These are phyloP conservation scores for Selaginella tamariscina DNA, from an alignment of 75 land plant genomes.

Conservation along the genomic window DNA sequence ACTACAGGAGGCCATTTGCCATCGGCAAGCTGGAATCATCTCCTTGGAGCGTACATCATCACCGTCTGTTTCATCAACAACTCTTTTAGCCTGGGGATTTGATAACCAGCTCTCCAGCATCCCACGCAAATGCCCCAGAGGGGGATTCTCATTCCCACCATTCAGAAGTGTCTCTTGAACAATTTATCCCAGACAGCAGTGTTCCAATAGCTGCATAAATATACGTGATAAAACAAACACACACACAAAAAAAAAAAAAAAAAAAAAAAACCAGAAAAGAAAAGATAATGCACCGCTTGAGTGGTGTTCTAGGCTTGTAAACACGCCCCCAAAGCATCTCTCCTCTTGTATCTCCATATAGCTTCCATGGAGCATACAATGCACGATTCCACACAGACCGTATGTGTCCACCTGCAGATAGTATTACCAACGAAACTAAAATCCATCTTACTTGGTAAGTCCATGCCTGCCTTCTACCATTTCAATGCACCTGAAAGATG, in stretches of 20 bases:
- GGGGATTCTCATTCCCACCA: slow-evolving; percentile 27
- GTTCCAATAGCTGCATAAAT: slow-evolving; percentile 96
- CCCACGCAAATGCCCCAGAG: slow-evolving; percentile 29
- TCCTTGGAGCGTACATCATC: slow-evolving; percentile 27
- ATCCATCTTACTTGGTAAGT: slow-evolving; percentile 63
- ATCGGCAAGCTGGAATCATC: no score
- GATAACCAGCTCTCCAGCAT: slow-evolving; percentile 53
- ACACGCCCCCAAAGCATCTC: slow-evolving; percentile 26
- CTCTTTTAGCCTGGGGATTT: slow-evolving; percentile 47
- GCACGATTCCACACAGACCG: slow-evolving; percentile 77
- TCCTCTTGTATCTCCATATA: slow-evolving; percentile 70
- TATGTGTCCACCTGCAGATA: slow-evolving; percentile 69
- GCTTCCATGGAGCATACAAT: slow-evolving; percentile 74
- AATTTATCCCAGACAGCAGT: slow-evolving; percentile 54
- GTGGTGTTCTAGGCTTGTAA: slow-evolving; percentile 54
- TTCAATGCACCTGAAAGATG: slow-evolving; percentile 75
- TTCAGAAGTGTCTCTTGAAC: slow-evolving; percentile 65
- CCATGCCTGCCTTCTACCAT: slow-evolving; percentile 83
- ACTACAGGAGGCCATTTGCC: no score
- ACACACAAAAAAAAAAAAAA: no score
- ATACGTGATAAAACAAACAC: slow-evolving; percentile 35
- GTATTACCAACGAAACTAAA: background rate
- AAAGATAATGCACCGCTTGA: slow-evolving; percentile 47
- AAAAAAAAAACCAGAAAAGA: background rate
- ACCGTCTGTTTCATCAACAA: slow-evolving; percentile 51